A percentile compares a stretch with the other conserved stretches of the same genome.
Conservation (phyloP, 495 filamentous ascomycete genomes). For the Aspergillus indologenus region DNA sequence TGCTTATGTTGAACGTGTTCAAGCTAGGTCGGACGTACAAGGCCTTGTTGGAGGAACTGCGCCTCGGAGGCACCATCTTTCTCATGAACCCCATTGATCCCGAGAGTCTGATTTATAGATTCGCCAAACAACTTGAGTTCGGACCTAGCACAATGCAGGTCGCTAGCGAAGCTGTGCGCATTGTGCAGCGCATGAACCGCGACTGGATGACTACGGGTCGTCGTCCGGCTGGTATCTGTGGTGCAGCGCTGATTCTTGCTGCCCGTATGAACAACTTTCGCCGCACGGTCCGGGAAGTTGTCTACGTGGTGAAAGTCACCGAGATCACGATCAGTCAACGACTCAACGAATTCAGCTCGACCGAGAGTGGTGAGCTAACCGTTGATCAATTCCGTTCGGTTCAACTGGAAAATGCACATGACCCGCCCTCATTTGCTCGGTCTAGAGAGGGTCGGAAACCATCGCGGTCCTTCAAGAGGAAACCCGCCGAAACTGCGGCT, state of each 20-base stretch:
- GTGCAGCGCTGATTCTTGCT: conserved; percentile 89
- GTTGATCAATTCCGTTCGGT: conserved; percentile 82
- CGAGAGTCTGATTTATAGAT: conserved; percentile 84
- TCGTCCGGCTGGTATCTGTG: conserved; percentile 89
- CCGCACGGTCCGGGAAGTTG: conserved; percentile 84
- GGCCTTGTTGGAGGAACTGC: conserved; percentile 64
- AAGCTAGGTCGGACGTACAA: conserved; percentile 83
- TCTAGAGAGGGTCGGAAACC: conserved; percentile 48
- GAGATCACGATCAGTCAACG: conserved; percentile 86
- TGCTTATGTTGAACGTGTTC: conserved; percentile 82
- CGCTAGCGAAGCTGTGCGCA: conserved; percentile 76
- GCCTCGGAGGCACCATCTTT: conserved; percentile 47
- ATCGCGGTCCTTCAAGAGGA: conserved; percentile 34
- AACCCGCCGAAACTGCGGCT: conserved; percentile 46
- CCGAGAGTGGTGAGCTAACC: conserved; percentile 72
- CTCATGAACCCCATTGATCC: conserved; percentile 63
- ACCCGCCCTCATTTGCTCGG: conserved; percentile 80
- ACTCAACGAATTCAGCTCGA: conserved; percentile 82
- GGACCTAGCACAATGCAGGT: conserved; percentile 71
- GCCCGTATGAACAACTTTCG: conserved; percentile 97
- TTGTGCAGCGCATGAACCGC: conserved; percentile 86
- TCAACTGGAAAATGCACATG: conserved; percentile 60
- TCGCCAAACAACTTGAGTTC: conserved; percentile 86
- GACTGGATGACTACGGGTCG: conserved; percentile 96
- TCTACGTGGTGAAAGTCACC: conserved; percentile 93